Evolutionary conservation across 2,329 filamentous ascomycete species (phyloP).

Genomic region (Zymoseptoria passerinii): DNA sequence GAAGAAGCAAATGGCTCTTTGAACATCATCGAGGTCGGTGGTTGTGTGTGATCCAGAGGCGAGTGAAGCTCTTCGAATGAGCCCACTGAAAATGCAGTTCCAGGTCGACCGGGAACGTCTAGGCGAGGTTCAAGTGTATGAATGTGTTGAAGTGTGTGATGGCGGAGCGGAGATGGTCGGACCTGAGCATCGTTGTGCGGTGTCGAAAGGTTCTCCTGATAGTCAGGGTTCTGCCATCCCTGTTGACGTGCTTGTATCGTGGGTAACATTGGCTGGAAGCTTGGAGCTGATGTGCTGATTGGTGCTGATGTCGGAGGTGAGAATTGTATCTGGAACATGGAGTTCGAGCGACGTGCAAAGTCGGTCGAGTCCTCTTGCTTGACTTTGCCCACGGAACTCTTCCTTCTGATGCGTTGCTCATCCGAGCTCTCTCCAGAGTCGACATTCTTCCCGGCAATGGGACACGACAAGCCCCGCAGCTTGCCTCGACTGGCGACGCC

Average conservation of each 20-base stretch:
- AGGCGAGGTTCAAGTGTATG: constrained; percentile 34
- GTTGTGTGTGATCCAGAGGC: constrained; percentile 40
- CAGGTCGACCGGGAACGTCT: constrained; percentile 36
- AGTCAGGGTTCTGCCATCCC: constrained; percentile 33
- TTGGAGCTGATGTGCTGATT: constrained; percentile 1
- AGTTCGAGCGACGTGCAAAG: neutral
- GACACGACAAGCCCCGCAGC: constrained; percentile 76
- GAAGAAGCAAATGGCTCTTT: constrained; percentile 32
- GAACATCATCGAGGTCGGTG: constrained; percentile 37
- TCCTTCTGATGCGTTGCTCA: constrained; percentile 15
- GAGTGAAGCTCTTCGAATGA: constrained; percentile 42
- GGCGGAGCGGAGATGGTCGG: constrained; percentile 29
- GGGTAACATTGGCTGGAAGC: constrained; percentile 12
- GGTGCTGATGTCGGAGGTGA: constrained; percentile 8
- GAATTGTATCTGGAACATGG: neutral
- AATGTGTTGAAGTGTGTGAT: constrained; percentile 35
- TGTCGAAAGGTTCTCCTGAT: constrained; percentile 32
- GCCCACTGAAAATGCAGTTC: constrained; percentile 39
- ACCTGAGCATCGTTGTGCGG: constrained; percentile 9
- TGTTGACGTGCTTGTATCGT: constrained; percentile 12
- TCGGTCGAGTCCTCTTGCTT: neutral
- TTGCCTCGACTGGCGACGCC: constrained; percentile 94
- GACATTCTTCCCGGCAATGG: constrained; percentile 43
- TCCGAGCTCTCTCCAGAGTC: constrained; percentile 13
- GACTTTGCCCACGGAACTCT: constrained; percentile 17